These are phyloP conservation scores for Gamsiella multidivaricata DNA, from an alignment of 192 early-diverging fungal genomes.

Conservation along the genomic window DNA sequence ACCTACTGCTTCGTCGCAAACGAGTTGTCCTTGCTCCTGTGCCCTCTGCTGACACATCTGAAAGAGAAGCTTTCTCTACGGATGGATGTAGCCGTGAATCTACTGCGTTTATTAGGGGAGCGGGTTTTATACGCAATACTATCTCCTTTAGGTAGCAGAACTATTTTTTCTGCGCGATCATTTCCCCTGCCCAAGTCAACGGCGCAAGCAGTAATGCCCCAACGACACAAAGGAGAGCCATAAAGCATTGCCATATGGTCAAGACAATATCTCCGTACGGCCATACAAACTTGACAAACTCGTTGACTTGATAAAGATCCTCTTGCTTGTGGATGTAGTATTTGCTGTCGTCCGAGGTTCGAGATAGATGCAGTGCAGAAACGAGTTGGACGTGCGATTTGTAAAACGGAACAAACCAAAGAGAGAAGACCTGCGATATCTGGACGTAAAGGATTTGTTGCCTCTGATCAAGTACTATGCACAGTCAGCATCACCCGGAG, in stretches of 20 bases:
- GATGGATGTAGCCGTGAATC: too few species aligned
- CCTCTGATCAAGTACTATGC: neutral
- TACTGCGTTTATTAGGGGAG: too few species aligned
- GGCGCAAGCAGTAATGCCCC: neutral
- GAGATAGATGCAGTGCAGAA: neutral
- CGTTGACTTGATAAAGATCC: slow-evolving; percentile 18
- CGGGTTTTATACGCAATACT: too few species aligned
- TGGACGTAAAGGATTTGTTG: slow-evolving; percentile 12
- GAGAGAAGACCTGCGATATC: slow-evolving; percentile 9
- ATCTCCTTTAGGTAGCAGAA: too few species aligned
- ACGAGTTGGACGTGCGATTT: slow-evolving; percentile 3
- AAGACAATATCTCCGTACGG: slow-evolving; percentile 1
- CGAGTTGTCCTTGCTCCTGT: too few species aligned
- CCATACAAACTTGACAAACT: slow-evolving; percentile 14
- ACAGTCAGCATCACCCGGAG: too few species aligned
- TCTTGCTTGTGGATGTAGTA: slow-evolving; percentile 16
- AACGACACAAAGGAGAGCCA: neutral
- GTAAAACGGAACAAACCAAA: slow-evolving; percentile 15
- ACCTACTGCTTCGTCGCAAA: too few species aligned
- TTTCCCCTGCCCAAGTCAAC: too few species aligned
- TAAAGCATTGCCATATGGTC: neutral
- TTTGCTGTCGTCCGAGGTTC: neutral
- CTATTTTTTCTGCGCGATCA: too few species aligned
- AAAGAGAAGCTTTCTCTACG: too few species aligned
- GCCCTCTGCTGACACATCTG: too few species aligned